Percentiles rank a stretch among this genome's conserved stretches.
Evolutionary conservation across 2,329 filamentous ascomycete genomes (phyloP).

Genomic region (Monosporascus sp.): DNA sequence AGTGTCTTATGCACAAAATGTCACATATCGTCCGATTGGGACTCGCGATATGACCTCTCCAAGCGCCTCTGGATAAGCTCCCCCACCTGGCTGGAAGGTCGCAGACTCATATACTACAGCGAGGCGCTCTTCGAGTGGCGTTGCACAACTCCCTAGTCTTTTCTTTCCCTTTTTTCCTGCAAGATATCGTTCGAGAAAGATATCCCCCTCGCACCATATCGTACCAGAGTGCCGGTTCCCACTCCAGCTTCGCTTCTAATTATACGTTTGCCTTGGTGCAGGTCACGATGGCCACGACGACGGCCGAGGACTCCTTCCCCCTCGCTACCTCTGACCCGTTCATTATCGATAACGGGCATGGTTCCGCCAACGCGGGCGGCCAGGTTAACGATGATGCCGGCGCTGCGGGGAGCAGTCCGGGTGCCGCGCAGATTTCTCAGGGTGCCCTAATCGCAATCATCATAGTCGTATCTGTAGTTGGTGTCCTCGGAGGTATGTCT

Average conservation of each 20-base stretch:
- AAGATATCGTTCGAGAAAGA: constrained; percentile 11
- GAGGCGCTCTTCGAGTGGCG: constrained; percentile 12
- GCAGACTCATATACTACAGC: constrained; percentile 12
- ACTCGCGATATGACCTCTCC: constrained; percentile 4
- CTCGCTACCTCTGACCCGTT: constrained; percentile 31
- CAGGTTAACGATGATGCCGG: constrained; percentile 52
- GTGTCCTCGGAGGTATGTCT: constrained; percentile 62
- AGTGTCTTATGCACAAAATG: constrained; percentile 15
- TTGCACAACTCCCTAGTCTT: constrained; percentile 13
- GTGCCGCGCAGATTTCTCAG: constrained; percentile 58
- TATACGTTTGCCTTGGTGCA: constrained; percentile 11
- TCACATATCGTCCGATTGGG: constrained; percentile 16
- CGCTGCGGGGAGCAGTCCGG: constrained; percentile 57
- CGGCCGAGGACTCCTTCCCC: constrained; percentile 28
- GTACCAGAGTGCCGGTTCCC: constrained; percentile 14
- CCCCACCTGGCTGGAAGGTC: constrained; percentile 4
- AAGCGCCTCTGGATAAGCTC: constrained; percentile 7
- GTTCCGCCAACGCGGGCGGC: constrained; percentile 26
- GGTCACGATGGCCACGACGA: constrained; percentile 35
- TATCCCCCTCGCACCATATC: constrained; percentile 14
- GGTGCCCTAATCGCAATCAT: constrained; percentile 71
- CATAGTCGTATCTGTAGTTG: constrained; percentile 61
- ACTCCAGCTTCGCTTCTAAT: constrained; percentile 1
- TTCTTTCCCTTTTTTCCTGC: constrained; percentile 7
- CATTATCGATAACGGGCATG: constrained; percentile 27